These are phyloP conservation scores for Oidium heveae DNA, from an alignment of 2,329 filamentous ascomycete species.

Conservation along the genomic window DNA sequence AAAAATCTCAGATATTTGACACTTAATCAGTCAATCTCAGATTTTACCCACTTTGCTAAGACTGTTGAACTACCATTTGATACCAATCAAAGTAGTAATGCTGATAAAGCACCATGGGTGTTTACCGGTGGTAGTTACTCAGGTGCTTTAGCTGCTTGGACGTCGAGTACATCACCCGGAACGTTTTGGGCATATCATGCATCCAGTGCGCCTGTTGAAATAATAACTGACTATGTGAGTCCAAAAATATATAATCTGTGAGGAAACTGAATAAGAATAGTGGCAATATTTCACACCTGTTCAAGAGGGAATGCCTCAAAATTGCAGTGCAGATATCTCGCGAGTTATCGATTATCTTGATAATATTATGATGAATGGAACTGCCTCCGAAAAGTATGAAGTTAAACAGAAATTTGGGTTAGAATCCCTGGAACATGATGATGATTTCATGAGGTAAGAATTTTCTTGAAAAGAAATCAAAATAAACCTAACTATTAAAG, in stretches of 20 bases:
- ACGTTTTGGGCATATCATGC: conserved; percentile 36
- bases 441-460: conserved; percentile 13
- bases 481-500: conserved; percentile 7
- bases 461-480: not conserved
- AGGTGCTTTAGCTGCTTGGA: conserved; percentile 30
- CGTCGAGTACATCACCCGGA: conserved; percentile 23
- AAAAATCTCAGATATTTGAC: conserved; percentile 28
- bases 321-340: conserved; percentile 27
- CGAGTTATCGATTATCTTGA: conserved; percentile 30
- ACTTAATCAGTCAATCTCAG: conserved; percentile 25
- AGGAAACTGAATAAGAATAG: conserved; percentile 6
- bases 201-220: conserved; percentile 28
- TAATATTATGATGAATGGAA: conserved; percentile 19
- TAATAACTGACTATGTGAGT: conserved; percentile 24
- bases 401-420: conserved; percentile 29
- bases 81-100: conserved; percentile 20
- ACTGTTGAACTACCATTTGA: conserved; percentile 28
- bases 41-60: conserved; percentile 28
- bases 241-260: not conserved
- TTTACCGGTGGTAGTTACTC: conserved; percentile 29
- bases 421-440: conserved; percentile 20
- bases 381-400: conserved; percentile 16
- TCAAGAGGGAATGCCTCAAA: conserved; percentile 30
- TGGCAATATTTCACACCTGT: conserved; percentile 32
- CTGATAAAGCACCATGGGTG: conserved; percentile 28